Percentiles rank a stretch among this genome's conserved stretches.
These are phyloP conservation scores for Penicillium crustosum DNA, from an alignment of 2,329 filamentous ascomycete genomes.

Conservation along the genomic window DNA sequence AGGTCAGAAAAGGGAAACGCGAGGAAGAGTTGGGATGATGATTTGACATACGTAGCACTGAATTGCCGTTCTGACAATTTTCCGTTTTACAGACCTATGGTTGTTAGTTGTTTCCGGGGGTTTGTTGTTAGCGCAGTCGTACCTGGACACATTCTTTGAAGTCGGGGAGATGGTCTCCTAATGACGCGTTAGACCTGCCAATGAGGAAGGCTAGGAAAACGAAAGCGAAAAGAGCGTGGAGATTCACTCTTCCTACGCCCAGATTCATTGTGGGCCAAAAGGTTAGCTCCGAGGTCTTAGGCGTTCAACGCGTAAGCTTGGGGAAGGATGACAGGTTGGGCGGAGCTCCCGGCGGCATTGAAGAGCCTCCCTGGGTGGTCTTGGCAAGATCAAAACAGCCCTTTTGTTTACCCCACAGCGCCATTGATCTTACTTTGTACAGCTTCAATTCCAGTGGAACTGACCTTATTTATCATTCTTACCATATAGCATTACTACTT, in stretches of 20 bases:
- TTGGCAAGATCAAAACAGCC: conserved; percentile 18
- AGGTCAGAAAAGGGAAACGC: conserved; percentile 15
- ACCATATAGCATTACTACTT: not conserved
- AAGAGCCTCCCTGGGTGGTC: conserved; percentile 18
- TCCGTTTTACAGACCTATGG: conserved; percentile 72
- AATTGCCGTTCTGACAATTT: conserved; percentile 71
- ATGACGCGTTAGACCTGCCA: conserved; percentile 61
- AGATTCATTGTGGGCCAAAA: conserved; percentile 30
- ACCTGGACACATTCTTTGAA: conserved; percentile 87
- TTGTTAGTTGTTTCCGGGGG: conserved; percentile 19
- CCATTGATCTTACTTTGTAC: not conserved
- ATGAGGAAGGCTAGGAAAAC: conserved; percentile 35
- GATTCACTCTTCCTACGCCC: conserved; percentile 18
- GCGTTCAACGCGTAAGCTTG: conserved; percentile 20
- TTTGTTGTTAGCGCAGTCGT: conserved; percentile 18
- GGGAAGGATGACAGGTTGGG: conserved; percentile 13
- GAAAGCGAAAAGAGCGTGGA: conserved; percentile 31
- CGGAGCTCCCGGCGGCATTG: conserved; percentile 20
- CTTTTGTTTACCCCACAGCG: conserved; percentile 8
- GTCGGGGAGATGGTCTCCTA: conserved; percentile 81
- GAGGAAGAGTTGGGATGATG: not conserved
- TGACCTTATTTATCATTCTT: not conserved
- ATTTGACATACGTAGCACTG: conserved; percentile 65
- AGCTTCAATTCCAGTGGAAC: not conserved
- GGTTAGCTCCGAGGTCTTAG: conserved; percentile 7